Base-by-base conservation (phyloP, 2,329 filamentous ascomycete species). In the Penicillium verrucosum region DNA sequence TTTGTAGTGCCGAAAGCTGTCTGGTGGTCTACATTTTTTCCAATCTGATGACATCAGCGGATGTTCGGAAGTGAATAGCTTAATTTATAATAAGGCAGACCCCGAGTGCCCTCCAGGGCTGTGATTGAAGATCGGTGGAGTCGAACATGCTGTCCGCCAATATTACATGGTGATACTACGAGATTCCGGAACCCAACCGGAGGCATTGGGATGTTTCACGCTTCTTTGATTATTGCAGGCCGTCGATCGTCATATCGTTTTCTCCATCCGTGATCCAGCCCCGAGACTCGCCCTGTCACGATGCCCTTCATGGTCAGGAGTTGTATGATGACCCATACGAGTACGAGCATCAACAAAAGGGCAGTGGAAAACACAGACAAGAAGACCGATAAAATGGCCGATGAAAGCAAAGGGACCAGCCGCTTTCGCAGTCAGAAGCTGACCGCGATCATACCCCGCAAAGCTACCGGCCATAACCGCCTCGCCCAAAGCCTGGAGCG, bases 281-380 rank as follows among this genome's bases (percentile, higher is more conserved):
- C 66, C 7, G 75, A 52, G 9, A 75, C 45, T 30, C 62, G 60
- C 16, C 73, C 74, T 3, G 63, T 67, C 16, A 65, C 48, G 3
- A 74, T 60, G 7, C 65, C 68, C 37, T 64, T 68, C 36, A 73
- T 29, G 0, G 74, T 76, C 18, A 74, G 66, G 3, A 66, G 32
- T 11, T 68, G 65, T 36, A 70, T 62, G 7, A 68, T 47, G 23
- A 75, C 53, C 53, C 71, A 73, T 18, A 75, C 67, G 0, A 74
- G 49, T 1, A 77, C 49, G 10, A 78, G 58, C 21, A 75, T 55
- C 4, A 75, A 46, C 8, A 73, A 54, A 36, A 78, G 60, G 3
- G 64, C 68, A 1, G 71, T 75, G 1, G 75, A 75, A 63, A 74
- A 73, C 2, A 78, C 69, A 77, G n/a, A 67, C 62, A 16, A 77